Conservation (phyloP, 202 grass and related monocot genomes). For the Tripidium arundinaceum region DNA sequence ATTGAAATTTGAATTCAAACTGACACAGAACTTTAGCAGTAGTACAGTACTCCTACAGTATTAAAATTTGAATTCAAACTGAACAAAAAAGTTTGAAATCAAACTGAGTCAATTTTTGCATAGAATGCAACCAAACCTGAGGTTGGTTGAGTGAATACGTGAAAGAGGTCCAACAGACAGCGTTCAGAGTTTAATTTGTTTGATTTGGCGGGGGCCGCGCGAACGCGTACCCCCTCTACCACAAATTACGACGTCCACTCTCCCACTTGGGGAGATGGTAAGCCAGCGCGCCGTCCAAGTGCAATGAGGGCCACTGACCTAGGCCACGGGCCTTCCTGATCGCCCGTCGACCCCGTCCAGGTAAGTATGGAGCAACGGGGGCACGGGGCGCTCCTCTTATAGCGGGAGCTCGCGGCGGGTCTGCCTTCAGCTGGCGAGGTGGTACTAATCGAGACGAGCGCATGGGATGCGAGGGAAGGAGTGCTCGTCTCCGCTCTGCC, state of each 20-base stretch:
- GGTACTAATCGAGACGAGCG: constrained; percentile 11
- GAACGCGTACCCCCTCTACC: constrained; percentile 29
- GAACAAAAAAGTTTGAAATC: too few species aligned
- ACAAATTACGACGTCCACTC: constrained; percentile 64
- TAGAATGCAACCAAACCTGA: too few species aligned
- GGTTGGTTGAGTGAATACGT: too few species aligned
- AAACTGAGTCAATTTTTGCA: too few species aligned
- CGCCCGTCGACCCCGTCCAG: constrained; percentile 50
- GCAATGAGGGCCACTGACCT: constrained; percentile 35
- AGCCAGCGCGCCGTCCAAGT: constrained; percentile 24
- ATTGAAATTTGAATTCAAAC: too few species aligned
- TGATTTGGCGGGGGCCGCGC: constrained; percentile 11
- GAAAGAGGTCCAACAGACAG: too few species aligned
- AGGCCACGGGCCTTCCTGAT: constrained; percentile 32
- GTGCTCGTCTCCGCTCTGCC: background rate
- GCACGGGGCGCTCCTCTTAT: background rate
- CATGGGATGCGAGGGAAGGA: background rate
- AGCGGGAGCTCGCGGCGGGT: rapidly evolving
- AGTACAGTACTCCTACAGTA: too few species aligned
- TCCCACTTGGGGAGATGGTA: constrained; percentile 50
- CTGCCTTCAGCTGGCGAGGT: background rate
- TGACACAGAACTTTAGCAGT: too few species aligned
- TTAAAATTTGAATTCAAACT: too few species aligned
- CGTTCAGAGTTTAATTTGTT: too few species aligned
- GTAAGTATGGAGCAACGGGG: background rate